Evolutionary conservation across 2,329 filamentous ascomycete species (phyloP).

Genomic region (Aspergillus japonicus): DNA sequence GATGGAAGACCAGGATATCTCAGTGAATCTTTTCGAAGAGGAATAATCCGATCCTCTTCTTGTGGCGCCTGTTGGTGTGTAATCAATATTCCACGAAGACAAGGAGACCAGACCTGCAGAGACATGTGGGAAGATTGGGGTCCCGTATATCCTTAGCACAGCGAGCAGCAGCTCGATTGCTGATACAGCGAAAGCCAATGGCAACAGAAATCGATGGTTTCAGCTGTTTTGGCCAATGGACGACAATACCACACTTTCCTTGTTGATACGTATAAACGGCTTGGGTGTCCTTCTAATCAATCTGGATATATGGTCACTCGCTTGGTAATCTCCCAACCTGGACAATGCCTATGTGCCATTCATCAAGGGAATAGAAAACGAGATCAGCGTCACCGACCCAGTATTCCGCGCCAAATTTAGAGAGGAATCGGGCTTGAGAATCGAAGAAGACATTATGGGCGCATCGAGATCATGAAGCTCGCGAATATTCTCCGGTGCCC

Average conservation of each 20-base stretch:
- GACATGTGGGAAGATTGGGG: slow-evolving; percentile 59
- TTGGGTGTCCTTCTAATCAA: slow-evolving; percentile 69
- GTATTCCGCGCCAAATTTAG: slow-evolving; percentile 61
- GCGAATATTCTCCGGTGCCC: slow-evolving; percentile 53
- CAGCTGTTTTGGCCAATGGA: slow-evolving; percentile 73
- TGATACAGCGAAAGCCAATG: slow-evolving; percentile 61
- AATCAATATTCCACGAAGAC: slow-evolving; percentile 65
- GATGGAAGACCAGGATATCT: slow-evolving; percentile 47
- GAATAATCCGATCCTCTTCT: slow-evolving; percentile 55
- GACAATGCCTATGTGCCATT: slow-evolving; percentile 59
- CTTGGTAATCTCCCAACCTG: slow-evolving; percentile 66
- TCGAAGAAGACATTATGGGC: slow-evolving; percentile 50
- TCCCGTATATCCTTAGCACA: slow-evolving; percentile 68
- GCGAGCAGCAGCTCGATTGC: slow-evolving; percentile 65
- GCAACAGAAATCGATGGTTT: slow-evolving; percentile 63
- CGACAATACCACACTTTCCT: slow-evolving; percentile 63
- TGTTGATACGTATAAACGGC: slow-evolving; percentile 57
- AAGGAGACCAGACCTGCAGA: slow-evolving; percentile 63
- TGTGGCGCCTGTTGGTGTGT: slow-evolving; percentile 68
- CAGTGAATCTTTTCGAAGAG: slow-evolving; percentile 53
- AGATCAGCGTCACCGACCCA: slow-evolving; percentile 65
- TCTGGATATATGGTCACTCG: slow-evolving; percentile 67
- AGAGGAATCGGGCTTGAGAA: slow-evolving; percentile 44
- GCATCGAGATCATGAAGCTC: slow-evolving; percentile 56
- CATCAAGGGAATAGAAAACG: slow-evolving; percentile 57